phyloP scores from a whole-genome alignment of 2,329 filamentous ascomycete genomes.

The Fusarium buharicum region DNA sequence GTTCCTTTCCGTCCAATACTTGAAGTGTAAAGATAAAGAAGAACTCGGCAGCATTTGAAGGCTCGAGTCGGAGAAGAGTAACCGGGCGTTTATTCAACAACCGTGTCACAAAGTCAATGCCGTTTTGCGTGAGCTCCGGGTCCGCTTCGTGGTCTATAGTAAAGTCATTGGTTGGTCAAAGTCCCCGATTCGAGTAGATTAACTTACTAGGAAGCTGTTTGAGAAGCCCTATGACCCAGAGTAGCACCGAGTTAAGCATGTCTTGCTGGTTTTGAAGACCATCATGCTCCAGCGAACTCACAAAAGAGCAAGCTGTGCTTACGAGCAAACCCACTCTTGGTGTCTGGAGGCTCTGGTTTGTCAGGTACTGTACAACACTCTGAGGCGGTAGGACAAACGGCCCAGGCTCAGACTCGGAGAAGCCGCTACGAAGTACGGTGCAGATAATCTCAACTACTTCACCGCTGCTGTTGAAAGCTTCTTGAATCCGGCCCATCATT shows the following conservation, averaged over 20 bases:
- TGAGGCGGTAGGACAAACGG: slow-evolving; percentile 79
- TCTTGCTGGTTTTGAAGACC: slow-evolving; percentile 56
- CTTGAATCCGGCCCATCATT: slow-evolving; percentile 60
- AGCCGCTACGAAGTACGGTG: slow-evolving; percentile 76
- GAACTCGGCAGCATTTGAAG: slow-evolving; percentile 67
- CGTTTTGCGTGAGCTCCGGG: slow-evolving; percentile 76
- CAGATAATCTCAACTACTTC: slow-evolving; percentile 80
- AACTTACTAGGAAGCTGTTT: slow-evolving; percentile 67
- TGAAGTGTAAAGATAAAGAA: slow-evolving; percentile 78
- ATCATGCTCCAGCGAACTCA: slow-evolving; percentile 66
- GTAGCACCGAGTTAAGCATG: slow-evolving; percentile 64
- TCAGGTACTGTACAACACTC: slow-evolving; percentile 74
- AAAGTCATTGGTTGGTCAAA: background rate
- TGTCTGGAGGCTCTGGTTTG: slow-evolving; percentile 66
- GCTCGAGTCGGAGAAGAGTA: slow-evolving; percentile 69
- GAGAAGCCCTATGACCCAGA: slow-evolving; percentile 72
- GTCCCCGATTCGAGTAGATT: background rate
- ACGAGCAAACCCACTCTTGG: slow-evolving; percentile 76
- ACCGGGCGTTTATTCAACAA: slow-evolving; percentile 69
- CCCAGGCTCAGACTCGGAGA: slow-evolving; percentile 77
- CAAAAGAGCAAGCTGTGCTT: slow-evolving; percentile 76
- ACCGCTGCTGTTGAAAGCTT: slow-evolving; percentile 66
- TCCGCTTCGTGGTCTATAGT: slow-evolving; percentile 73
- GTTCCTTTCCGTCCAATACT: slow-evolving; percentile 76
- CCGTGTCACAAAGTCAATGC: slow-evolving; percentile 76